phyloP scores from a whole-genome alignment of 495 filamentous ascomycete genomes.

The Aspergillus haitiensis region DNA sequence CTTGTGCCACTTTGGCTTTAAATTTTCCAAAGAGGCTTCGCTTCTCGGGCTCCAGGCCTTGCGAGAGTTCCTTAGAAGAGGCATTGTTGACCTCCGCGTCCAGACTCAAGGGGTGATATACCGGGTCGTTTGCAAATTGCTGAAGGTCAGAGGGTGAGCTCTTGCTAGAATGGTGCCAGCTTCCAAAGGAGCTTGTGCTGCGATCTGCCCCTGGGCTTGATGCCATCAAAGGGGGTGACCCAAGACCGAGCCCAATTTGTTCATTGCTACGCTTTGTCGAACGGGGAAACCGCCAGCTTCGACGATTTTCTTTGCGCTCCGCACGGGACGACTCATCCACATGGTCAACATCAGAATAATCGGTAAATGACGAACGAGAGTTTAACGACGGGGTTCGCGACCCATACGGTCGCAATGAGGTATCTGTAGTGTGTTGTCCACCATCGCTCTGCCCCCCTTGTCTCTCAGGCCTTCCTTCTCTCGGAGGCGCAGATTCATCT shows the following conservation, averaged over 20 bases:
- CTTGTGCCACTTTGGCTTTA: constrained; percentile 78
- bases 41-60: constrained; percentile 53
- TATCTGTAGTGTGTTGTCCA: constrained; percentile 38
- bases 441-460: constrained; percentile 21
- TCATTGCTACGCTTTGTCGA: constrained; percentile 56
- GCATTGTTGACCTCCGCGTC: constrained; percentile 40
- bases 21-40: constrained; percentile 82
- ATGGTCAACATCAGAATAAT: constrained; percentile 74
- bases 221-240: constrained; percentile 55
- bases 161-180: constrained; percentile 42
- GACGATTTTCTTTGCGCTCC: constrained; percentile 62
- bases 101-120: constrained; percentile 40
- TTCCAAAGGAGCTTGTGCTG: constrained; percentile 69
- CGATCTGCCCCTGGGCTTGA: constrained; percentile 64
- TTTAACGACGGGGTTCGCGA: constrained; percentile 70
- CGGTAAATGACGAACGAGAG: constrained; percentile 72
- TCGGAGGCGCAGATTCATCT: constrained; percentile 26
- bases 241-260: constrained; percentile 43
- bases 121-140: constrained; percentile 37
- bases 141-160: constrained; percentile 33
- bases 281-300: constrained; percentile 69
- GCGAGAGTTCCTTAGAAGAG: constrained; percentile 34
- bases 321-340: constrained; percentile 59
- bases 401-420: constrained; percentile 57
- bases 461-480: constrained; percentile 26